Conservation (phyloP, 2,329 filamentous ascomycete species). For the Zasmidium angulare region DNA sequence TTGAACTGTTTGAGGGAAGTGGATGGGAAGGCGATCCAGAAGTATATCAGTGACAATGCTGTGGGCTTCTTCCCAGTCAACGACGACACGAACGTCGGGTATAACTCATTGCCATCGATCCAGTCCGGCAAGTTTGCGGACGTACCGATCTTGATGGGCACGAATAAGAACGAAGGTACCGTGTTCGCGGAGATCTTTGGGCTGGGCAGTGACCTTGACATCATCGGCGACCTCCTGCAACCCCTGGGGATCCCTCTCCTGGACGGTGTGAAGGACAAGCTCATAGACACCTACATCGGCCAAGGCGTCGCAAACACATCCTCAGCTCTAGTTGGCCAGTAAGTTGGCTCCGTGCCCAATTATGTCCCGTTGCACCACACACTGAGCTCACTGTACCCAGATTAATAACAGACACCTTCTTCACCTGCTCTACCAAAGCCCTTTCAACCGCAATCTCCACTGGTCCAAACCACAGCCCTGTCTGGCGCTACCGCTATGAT, state of each 20-base stretch:
- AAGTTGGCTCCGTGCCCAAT: neutral
- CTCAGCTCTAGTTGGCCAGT: neutral
- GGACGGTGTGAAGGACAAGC: no score
- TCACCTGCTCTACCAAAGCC: conserved; percentile 28
- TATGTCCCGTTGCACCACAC: neutral
- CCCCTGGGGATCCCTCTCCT: conserved; percentile 8
- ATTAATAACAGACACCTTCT: conserved; percentile 18
- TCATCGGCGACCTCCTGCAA: conserved; percentile 20
- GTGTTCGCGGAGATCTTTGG: conserved; percentile 25
- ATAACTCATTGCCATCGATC: conserved; percentile 13
- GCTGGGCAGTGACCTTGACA: conserved; percentile 11
- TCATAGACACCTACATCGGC: neutral
- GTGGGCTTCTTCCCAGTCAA: conserved; percentile 25
- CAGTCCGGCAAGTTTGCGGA: conserved; percentile 15
- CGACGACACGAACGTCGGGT: conserved; percentile 15
- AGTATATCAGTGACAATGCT: conserved; percentile 9
- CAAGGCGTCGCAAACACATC: neutral
- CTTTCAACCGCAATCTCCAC: conserved; percentile 18
- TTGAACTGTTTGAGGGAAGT: conserved; percentile 17
- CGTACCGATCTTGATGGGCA: conserved; percentile 28
- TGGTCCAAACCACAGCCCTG: conserved; percentile 15
- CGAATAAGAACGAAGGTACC: conserved; percentile 30
- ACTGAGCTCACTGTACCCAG: neutral
- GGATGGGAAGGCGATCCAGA: conserved; percentile 9
- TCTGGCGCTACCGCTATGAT: conserved; percentile 32